Percentiles rank a stretch among this genome's conserved stretches.
phyloP scores from a whole-genome alignment of 2,329 filamentous ascomycete species.

The Bipolaris oryzae region DNA sequence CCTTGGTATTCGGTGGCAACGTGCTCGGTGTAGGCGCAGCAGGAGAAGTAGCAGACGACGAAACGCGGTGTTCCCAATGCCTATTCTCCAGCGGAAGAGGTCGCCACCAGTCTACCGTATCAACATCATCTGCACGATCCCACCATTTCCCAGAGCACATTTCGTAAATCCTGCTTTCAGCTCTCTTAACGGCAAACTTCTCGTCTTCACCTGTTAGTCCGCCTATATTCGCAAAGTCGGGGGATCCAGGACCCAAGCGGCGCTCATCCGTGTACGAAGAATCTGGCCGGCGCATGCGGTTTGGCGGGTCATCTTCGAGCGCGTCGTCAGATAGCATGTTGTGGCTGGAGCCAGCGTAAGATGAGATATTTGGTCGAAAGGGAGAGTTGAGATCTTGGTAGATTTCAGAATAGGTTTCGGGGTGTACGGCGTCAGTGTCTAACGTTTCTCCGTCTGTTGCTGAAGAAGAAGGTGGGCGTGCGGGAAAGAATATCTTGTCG shows the following conservation, averaged over 20 bases:
- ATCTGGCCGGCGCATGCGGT: slow-evolving; percentile 42
- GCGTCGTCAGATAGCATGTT: slow-evolving; percentile 51
- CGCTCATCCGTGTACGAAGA: slow-evolving; percentile 40
- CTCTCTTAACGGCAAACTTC: slow-evolving; percentile 79
- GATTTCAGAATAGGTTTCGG: slow-evolving; percentile 73
- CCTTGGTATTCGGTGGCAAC: slow-evolving; percentile 23
- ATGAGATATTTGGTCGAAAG: slow-evolving; percentile 78
- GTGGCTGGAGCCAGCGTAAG: slow-evolving; percentile 56
- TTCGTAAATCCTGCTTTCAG: slow-evolving; percentile 79
- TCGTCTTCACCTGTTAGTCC: slow-evolving; percentile 82
- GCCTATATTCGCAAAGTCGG: slow-evolving; percentile 70
- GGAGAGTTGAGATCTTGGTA: slow-evolving; percentile 79
- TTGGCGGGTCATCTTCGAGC: slow-evolving; percentile 59
- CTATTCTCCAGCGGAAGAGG: slow-evolving; percentile 68
- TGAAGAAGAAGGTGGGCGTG: slow-evolving; percentile 20
- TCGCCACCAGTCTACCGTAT: slow-evolving; percentile 66
- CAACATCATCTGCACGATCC: slow-evolving; percentile 67
- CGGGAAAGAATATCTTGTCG: slow-evolving; percentile 78
- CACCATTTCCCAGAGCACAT: slow-evolving; percentile 78
- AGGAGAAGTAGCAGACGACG: background rate
- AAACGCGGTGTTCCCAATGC: slow-evolving; percentile 64
- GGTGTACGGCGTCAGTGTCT: slow-evolving; percentile 61
- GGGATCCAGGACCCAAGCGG: slow-evolving; percentile 24
- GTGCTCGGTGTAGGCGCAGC: background rate
- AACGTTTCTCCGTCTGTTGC: slow-evolving; percentile 12